A percentile compares a stretch with the other conserved stretches of the same genome.
These are phyloP conservation scores for Pythium brachiatum DNA, from an alignment of 352 stramenopile species.

Conservation along the genomic window DNA sequence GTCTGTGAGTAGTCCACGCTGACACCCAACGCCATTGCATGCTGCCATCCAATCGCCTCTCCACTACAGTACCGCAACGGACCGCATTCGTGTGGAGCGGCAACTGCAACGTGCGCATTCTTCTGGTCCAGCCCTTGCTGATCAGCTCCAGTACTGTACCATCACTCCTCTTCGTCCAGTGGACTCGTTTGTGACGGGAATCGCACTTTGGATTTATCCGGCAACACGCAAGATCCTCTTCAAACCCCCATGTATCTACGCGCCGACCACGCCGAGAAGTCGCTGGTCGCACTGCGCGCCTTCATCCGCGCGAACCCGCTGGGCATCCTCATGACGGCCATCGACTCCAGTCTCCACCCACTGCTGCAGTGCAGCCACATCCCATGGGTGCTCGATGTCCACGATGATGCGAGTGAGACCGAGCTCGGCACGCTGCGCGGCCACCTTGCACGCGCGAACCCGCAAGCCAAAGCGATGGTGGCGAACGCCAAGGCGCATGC, in stretches of 20 bases:
- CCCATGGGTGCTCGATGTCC: conserved; percentile 24
- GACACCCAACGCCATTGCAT: not conserved
- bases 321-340: conserved; percentile 22
- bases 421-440: conserved; percentile 20
- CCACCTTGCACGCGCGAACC: conserved; percentile 24
- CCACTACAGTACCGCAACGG: too few relatives aligned
- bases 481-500: conserved; percentile 10
- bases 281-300: conserved; percentile 18
- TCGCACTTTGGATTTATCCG: not conserved
- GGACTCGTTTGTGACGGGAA: not conserved
- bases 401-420: conserved; percentile 15
- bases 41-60: not conserved
- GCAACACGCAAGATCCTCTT: not conserved
- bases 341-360: conserved; percentile 16
- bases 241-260: conserved; percentile 18
- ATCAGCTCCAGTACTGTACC: too few relatives aligned
- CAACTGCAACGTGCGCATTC: not conserved
- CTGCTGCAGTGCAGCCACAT: conserved; percentile 27
- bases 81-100: not conserved
- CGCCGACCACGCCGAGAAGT: conserved; percentile 21
- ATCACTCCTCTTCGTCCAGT: not conserved
- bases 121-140: not conserved
- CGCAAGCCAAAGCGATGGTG: conserved; percentile 14
- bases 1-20: not conserved
- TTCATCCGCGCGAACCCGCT: conserved; percentile 27